Percentiles rank a stretch among this genome's conserved stretches.
phyloP scores from a whole-genome alignment of 805 yeast species.

The Schwanniomyces polymorphus region DNA sequence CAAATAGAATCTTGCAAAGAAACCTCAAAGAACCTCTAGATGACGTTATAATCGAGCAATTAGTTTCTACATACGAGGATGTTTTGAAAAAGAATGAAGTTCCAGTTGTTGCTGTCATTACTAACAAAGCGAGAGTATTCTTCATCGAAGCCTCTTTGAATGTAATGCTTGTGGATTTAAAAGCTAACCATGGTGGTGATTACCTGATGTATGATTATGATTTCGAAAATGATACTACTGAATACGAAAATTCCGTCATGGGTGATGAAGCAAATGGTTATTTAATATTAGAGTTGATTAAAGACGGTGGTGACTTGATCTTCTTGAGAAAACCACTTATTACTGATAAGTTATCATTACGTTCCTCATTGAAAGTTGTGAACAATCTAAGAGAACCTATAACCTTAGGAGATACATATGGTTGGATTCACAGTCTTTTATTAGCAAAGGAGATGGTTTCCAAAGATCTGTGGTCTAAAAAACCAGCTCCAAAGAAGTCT shows the following conservation, averaged over 20 bases:
- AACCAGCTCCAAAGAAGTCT: slow-evolving; percentile 10
- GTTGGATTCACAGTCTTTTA: slow-evolving; percentile 72
- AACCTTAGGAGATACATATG: slow-evolving; percentile 46
- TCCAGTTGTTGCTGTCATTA: slow-evolving; percentile 38
- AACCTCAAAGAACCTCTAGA: slow-evolving; percentile 18
- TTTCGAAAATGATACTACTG: slow-evolving; percentile 44
- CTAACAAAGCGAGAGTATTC: slow-evolving; percentile 41
- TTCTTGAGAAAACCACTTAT: slow-evolving; percentile 44
- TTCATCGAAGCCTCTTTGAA: slow-evolving; percentile 34
- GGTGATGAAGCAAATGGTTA: slow-evolving; percentile 59
- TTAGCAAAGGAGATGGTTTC: slow-evolving; percentile 58
- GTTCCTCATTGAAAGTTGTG: slow-evolving; percentile 24
- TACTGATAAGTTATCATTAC: slow-evolving; percentile 31
- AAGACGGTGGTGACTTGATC: slow-evolving; percentile 53
- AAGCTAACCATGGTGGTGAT: slow-evolving; percentile 43
- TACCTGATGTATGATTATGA: slow-evolving; percentile 82
- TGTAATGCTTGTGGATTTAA: slow-evolving; percentile 39
- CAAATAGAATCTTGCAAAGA: slow-evolving; percentile 21
- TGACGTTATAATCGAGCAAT: slow-evolving; percentile 30
- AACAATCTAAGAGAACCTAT: slow-evolving; percentile 33
- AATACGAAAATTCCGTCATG: slow-evolving; percentile 13
- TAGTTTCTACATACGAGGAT: slow-evolving; percentile 23
- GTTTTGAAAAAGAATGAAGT: slow-evolving; percentile 18
- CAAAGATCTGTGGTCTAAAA: no score
- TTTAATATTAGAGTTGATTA: slow-evolving; percentile 61